phyloP scores from a whole-genome alignment of 2,329 filamentous ascomycete species.

The Phoma sp. region DNA sequence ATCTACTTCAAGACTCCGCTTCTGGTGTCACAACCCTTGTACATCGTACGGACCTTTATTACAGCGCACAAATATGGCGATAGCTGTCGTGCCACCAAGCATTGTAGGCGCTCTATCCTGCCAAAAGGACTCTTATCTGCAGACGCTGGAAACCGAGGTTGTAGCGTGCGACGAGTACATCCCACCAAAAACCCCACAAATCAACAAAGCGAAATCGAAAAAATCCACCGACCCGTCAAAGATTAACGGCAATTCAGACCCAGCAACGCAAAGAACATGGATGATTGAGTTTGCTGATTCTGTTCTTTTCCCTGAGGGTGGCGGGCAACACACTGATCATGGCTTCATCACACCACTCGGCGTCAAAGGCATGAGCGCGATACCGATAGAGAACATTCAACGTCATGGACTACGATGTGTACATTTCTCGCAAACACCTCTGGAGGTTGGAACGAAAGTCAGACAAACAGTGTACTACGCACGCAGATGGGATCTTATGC shows the following conservation, averaged over 20 bases:
- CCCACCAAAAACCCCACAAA: slow-evolving; percentile 26
- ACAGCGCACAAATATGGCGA: slow-evolving; percentile 24
- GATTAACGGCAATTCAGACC: slow-evolving; percentile 9
- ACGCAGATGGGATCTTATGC: slow-evolving; percentile 44
- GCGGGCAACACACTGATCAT: slow-evolving; percentile 43
- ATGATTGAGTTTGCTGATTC: slow-evolving; percentile 43
- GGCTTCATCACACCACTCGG: slow-evolving; percentile 35
- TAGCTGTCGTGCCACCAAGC: slow-evolving; percentile 21
- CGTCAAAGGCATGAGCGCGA: slow-evolving; percentile 19
- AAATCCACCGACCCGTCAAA: slow-evolving; percentile 36
- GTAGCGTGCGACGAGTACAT: slow-evolving; percentile 41
- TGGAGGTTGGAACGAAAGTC: slow-evolving; percentile 70
- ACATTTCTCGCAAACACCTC: slow-evolving; percentile 84
- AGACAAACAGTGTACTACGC: slow-evolving; percentile 38
- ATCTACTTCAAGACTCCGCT: not conserved
- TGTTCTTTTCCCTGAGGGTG: slow-evolving; percentile 44
- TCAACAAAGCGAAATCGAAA: slow-evolving; percentile 35
- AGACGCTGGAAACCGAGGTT: slow-evolving; percentile 38
- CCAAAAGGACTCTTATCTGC: slow-evolving; percentile 43
- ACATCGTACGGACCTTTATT: not conserved
- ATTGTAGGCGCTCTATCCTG: slow-evolving; percentile 42
- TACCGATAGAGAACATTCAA: slow-evolving; percentile 39
- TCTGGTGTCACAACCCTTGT: slow-evolving; percentile 11
- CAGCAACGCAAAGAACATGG: slow-evolving; percentile 27
- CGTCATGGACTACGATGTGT: slow-evolving; percentile 65